These are phyloP conservation scores for Erysimum cheiri DNA, from an alignment of 441 rosid genomes.

Conservation along the genomic window DNA sequence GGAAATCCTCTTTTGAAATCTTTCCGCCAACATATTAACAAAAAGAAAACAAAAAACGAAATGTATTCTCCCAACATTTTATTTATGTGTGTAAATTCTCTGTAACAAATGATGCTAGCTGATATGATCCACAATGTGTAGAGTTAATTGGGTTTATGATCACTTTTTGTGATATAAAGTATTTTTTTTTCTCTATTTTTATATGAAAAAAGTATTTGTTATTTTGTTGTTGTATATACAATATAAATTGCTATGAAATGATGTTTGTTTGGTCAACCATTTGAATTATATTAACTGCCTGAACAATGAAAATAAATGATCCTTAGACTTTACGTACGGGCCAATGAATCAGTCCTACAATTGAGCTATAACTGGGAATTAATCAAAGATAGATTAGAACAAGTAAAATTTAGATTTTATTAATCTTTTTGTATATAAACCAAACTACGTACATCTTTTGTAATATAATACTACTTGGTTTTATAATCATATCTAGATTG, in stretches of 20 bases:
- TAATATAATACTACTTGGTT: background rate
- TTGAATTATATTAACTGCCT: background rate
- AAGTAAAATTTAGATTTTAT: background rate
- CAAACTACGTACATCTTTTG: background rate
- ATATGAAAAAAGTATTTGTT: background rate
- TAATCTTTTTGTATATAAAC: background rate
- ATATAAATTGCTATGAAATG: background rate
- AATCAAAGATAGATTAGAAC: background rate
- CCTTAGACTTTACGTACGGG: background rate
- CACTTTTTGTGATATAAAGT: background rate
- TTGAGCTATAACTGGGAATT: background rate
- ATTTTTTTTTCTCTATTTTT: background rate
- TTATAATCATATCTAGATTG: background rate
- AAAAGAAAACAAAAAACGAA: background rate
- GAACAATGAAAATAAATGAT: background rate
- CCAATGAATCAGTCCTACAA: background rate
- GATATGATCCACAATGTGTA: background rate
- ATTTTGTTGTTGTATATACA: background rate
- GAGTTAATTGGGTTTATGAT: constrained; percentile 2
- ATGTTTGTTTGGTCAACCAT: background rate
- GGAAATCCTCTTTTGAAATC: constrained; percentile 19
- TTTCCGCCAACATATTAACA: constrained; percentile 31
- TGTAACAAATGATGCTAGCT: constrained; percentile 20
- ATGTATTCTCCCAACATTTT: background rate
- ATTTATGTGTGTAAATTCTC: background rate